Conservation (phyloP, 139 green algal species). For the Tetratostichococcus sp. region DNA sequence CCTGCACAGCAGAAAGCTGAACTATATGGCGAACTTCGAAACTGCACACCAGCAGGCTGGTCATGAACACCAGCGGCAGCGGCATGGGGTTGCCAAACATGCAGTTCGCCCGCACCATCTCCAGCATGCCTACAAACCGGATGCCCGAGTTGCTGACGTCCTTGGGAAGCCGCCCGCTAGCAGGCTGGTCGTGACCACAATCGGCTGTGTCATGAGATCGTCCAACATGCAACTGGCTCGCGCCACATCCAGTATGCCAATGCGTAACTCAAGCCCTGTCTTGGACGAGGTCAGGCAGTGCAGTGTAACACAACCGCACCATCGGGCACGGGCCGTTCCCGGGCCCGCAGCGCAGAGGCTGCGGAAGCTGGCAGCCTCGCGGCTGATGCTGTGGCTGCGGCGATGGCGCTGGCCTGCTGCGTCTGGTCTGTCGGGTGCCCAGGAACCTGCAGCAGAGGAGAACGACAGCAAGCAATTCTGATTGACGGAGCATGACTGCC, state of each 20-base stretch:
- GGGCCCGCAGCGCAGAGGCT: slow-evolving; percentile 22
- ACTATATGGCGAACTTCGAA: too few relatives aligned
- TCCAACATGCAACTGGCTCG: slow-evolving; percentile 50
- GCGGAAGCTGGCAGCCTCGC: slow-evolving; percentile 23
- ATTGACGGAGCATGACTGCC: neutral
- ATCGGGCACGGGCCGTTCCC: neutral
- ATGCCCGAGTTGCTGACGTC: too few relatives aligned
- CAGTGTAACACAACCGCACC: slow-evolving; percentile 11
- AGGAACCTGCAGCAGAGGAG: neutral
- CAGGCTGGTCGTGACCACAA: slow-evolving; percentile 50
- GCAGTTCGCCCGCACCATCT: slow-evolving; percentile 39
- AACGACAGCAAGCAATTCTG: neutral
- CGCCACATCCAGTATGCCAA: slow-evolving; percentile 31
- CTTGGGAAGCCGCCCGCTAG: too few relatives aligned
- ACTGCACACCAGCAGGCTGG: slow-evolving; percentile 33
- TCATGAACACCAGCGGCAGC: slow-evolving; percentile 54
- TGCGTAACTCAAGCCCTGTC: too few relatives aligned
- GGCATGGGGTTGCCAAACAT: slow-evolving; percentile 73
- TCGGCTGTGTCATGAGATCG: slow-evolving; percentile 64
- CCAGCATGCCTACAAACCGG: slow-evolving; percentile 17
- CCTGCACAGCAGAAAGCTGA: slow-evolving; percentile 9
- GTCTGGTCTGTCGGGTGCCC: slow-evolving; percentile 23
- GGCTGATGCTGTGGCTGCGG: slow-evolving; percentile 25
- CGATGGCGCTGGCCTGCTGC: slow-evolving; percentile 20
- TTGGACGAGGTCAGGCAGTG: too few relatives aligned